Evolutionary conservation across 1,284 basidiomycete genomes (phyloP).

Genomic region (Ceratobasidium sp.): DNA sequence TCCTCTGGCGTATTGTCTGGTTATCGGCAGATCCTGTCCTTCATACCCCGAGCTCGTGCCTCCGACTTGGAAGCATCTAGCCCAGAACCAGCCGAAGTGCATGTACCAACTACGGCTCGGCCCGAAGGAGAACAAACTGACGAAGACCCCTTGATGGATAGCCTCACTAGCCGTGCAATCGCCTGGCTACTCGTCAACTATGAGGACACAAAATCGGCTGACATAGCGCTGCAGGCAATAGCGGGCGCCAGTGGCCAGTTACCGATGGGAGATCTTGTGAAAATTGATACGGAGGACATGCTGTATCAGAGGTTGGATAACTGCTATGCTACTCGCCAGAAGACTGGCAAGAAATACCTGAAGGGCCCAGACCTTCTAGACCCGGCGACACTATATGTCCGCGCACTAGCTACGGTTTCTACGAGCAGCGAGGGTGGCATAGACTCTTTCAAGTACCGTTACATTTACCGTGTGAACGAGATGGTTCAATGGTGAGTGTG

Average conservation of each 20-base stretch:
- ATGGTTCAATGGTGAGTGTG: not conserved
- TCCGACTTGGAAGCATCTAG: not conserved
- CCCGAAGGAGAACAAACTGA: not conserved
- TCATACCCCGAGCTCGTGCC: not conserved
- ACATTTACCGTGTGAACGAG: too few relatives aligned
- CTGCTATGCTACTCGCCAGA: not conserved
- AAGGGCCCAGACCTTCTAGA: not conserved
- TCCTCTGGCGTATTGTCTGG: not conserved
- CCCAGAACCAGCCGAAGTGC: not conserved
- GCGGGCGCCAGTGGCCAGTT: not conserved
- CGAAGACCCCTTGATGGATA: not conserved
- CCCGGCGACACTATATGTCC: constrained; percentile 1
- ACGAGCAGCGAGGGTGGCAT: not conserved
- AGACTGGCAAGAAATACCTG: constrained; percentile 1
- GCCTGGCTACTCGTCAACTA: not conserved
- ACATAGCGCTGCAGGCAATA: constrained; percentile 9
- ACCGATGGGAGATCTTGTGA: not conserved
- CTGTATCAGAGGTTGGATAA: constrained; percentile 3
- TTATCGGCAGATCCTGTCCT: not conserved
- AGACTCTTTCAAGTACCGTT: not conserved
- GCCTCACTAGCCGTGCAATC: not conserved
- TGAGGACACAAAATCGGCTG: not conserved
- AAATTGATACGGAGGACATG: not conserved
- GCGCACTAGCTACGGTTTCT: not conserved
- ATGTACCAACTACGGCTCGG: not conserved